These are phyloP conservation scores for Penicillium canariense DNA, from an alignment of 495 filamentous ascomycete species.

Conservation along the genomic window DNA sequence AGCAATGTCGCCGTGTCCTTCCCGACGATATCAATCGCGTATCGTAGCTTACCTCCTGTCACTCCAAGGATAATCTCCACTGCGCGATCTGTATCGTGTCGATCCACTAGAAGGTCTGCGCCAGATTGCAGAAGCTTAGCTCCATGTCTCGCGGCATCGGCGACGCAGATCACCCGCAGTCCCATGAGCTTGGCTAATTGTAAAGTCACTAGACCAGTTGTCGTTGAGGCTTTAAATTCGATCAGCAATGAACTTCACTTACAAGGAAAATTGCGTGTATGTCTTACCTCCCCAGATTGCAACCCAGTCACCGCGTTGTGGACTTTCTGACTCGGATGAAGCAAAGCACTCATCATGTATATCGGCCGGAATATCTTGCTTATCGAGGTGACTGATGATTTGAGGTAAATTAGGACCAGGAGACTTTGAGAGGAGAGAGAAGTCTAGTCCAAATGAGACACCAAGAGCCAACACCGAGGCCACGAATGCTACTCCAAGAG, in stretches of 20 bases:
- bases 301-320: conserved; percentile 58
- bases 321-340: conserved; percentile 42
- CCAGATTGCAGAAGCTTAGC: conserved; percentile 48
- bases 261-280: background rate
- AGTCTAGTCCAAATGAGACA: conserved; percentile 61
- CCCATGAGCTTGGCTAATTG: conserved; percentile 61
- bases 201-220: conserved; percentile 56
- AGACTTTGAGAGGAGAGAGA: conserved; percentile 31
- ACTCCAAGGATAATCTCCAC: conserved; percentile 58
- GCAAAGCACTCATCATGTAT: conserved; percentile 54
- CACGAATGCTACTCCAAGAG: conserved; percentile 63
- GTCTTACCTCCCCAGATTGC: conserved; percentile 65
- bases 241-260: background rate
- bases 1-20: conserved; percentile 54
- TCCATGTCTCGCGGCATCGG: conserved; percentile 61
- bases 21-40: conserved; percentile 62
- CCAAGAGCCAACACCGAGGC: conserved; percentile 58
- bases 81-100: conserved; percentile 56
- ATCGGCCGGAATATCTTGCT: conserved; percentile 47
- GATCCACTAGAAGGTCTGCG: conserved; percentile 61
- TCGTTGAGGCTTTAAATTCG: conserved; percentile 48
- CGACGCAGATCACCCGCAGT: conserved; percentile 55
- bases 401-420: conserved; percentile 54
- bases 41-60: conserved; percentile 53
- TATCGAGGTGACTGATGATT: conserved; percentile 38